Evolutionary conservation across 176 grass and related monocot genomes (phyloP).

Genomic region (Dactylis glomerata): DNA sequence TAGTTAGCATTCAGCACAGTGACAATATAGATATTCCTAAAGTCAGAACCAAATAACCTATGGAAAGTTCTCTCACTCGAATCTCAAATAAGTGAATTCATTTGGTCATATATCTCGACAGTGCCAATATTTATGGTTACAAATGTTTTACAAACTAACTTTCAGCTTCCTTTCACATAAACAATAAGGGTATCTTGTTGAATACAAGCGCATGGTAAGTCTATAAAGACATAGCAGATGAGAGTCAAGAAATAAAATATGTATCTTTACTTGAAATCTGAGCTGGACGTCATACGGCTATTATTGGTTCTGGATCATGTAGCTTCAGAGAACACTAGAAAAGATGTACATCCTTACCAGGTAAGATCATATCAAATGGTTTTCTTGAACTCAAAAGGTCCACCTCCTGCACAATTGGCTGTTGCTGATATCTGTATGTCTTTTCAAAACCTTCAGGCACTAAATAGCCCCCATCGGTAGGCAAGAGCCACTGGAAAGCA

Average conservation of each 20-base stretch:
- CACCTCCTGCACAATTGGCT: conserved; percentile 38
- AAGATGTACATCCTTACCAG: too few relatives aligned
- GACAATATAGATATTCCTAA: neutral
- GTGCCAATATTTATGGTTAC: neutral
- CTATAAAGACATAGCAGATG: neutral
- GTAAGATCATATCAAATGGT: conserved; percentile 94
- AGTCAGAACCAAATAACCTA: neutral
- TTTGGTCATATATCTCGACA: neutral
- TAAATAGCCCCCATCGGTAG: conserved; percentile 54
- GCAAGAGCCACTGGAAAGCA: conserved; percentile 70
- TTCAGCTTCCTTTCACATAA: too few relatives aligned
- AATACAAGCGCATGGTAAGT: neutral
- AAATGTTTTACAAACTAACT: neutral
- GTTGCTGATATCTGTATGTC: conserved; percentile 55
- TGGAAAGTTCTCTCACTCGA: neutral
- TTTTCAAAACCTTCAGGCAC: conserved; percentile 53
- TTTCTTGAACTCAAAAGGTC: conserved; percentile 65
- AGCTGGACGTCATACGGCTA: neutral
- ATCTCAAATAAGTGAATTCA: neutral
- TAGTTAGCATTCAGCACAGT: neutral
- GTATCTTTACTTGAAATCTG: too few relatives aligned
- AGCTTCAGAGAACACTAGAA: conserved; percentile 4
- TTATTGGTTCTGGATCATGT: neutral
- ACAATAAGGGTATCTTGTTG: too few relatives aligned
- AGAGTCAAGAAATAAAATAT: neutral